Conservation (phyloP, 352 stramenopile genomes). For the Pythium myriotylum region DNA sequence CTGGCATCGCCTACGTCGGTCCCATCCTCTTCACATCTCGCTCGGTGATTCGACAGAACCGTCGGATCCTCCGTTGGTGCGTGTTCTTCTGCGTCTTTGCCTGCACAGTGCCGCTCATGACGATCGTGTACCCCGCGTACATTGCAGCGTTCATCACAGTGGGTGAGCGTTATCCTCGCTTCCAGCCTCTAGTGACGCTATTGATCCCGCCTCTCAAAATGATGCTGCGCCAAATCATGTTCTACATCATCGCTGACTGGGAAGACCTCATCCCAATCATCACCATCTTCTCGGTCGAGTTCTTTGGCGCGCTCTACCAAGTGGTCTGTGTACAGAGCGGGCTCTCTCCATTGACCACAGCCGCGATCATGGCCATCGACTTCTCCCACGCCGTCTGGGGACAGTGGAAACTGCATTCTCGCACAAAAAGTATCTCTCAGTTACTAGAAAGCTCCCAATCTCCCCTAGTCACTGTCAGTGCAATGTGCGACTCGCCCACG, state of each 20-base stretch:
- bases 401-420: slow-evolving; percentile 2
- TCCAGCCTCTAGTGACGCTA: slow-evolving; percentile 11
- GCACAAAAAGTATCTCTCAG: not conserved
- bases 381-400: not conserved
- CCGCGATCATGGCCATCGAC: slow-evolving; percentile 19
- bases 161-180: not conserved
- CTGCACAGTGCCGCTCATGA: slow-evolving; percentile 3
- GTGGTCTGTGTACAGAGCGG: slow-evolving; percentile 33
- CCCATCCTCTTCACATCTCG: not conserved
- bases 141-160: slow-evolving; percentile 12
- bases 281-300: slow-evolving; percentile 35
- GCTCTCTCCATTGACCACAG: slow-evolving; percentile 4
- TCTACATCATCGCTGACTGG: slow-evolving; percentile 10
- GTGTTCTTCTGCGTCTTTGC: slow-evolving; percentile 4
- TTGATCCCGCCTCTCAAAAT: slow-evolving; percentile 15
- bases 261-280: slow-evolving; percentile 34
- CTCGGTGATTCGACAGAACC: not conserved
- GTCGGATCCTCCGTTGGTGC: not conserved
- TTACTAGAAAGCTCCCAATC: not conserved
- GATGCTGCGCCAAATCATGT: slow-evolving; percentile 1
- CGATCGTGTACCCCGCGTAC: slow-evolving; percentile 17
- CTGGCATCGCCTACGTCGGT: not conserved
- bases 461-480: not conserved
- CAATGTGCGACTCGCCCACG: not conserved
- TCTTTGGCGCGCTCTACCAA: slow-evolving; percentile 38